Evolutionary conservation across 129 eudicot genomes (phyloP).

Genomic region (Flaveria sonorensis): DNA sequence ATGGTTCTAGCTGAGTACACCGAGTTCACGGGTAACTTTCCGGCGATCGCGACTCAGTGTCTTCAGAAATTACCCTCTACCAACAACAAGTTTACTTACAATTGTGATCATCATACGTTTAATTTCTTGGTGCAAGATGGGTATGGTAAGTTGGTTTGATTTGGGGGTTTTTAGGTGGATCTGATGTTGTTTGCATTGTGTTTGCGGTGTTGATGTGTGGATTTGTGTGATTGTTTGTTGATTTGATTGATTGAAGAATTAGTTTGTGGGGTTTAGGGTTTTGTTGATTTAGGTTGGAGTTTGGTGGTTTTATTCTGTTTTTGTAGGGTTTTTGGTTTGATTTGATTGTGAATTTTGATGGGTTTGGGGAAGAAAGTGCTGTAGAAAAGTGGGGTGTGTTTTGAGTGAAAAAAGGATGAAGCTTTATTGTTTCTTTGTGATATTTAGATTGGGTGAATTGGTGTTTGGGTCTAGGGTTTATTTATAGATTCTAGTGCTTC

Average conservation of each 20-base stretch:
- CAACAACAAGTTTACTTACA: constrained; percentile 66
- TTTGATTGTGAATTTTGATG: constrained; percentile 21
- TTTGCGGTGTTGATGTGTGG: constrained; percentile 13
- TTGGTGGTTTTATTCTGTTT: constrained; percentile 5
- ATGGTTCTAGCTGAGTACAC: constrained; percentile 85
- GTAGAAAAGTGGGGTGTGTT: constrained; percentile 28
- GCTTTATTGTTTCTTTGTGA: constrained; percentile 8
- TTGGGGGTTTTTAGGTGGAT: constrained; percentile 26
- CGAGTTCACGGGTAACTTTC: constrained; percentile 85
- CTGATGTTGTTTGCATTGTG: constrained; percentile 30
- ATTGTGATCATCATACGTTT: constrained; percentile 80
- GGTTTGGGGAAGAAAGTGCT: constrained; percentile 15
- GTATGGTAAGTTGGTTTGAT: constrained; percentile 45
- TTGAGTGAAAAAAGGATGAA: constrained; percentile 14
- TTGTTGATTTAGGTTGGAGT: not conserved
- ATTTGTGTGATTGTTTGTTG: constrained; percentile 11
- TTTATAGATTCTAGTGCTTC: constrained; percentile 4
- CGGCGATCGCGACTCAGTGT: constrained; percentile 89
- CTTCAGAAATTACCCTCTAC: constrained; percentile 72
- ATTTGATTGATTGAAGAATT: constrained; percentile 3
- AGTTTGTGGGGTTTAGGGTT: not conserved
- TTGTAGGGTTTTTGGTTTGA: constrained; percentile 21
- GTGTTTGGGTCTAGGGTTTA: constrained; percentile 7
- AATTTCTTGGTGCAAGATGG: constrained; percentile 90
- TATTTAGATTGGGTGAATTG: not conserved